Percentiles rank a stretch among this genome's conserved stretches.
phyloP scores from a whole-genome alignment of 2,329 filamentous ascomycete species.

The Fusarium subtropicale region DNA sequence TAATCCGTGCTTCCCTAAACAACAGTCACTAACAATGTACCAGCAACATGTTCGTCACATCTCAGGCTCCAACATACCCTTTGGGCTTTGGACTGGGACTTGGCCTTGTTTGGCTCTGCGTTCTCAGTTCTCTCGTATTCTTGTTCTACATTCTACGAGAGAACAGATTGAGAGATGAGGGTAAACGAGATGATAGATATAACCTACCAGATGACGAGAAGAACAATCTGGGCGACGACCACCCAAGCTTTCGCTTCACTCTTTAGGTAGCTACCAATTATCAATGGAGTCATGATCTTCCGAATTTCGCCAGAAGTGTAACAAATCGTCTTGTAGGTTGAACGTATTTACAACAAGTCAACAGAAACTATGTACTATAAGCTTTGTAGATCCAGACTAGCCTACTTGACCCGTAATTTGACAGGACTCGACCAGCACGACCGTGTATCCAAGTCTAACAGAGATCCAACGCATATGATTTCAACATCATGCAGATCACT shows the following conservation, averaged over 20 bases:
- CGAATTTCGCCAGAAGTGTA: neutral
- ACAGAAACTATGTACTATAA: neutral
- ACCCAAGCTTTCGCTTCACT: neutral
- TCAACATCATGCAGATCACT: neutral
- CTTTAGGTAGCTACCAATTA: neutral
- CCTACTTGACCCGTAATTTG: neutral
- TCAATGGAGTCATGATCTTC: neutral
- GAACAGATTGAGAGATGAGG: neutral
- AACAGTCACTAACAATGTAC: no score
- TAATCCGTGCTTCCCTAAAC: neutral
- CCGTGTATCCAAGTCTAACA: neutral
- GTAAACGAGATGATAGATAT: neutral
- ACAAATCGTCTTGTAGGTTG: fast-evolving
- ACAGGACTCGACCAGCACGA: neutral
- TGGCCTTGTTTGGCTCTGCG: neutral
- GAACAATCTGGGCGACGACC: neutral
- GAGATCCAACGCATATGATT: no score
- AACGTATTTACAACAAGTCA: neutral
- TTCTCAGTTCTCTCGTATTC: neutral
- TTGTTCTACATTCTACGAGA: neutral
- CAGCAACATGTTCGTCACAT: neutral
- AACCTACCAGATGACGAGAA: neutral
- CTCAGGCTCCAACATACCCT: neutral
- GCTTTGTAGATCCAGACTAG: fast-evolving
- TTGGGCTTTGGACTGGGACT: neutral